Percentiles rank a stretch among this genome's conserved stretches.
Evolutionary conservation across 208 protist species (phyloP).

Genomic region (Angomonas deanei): DNA sequence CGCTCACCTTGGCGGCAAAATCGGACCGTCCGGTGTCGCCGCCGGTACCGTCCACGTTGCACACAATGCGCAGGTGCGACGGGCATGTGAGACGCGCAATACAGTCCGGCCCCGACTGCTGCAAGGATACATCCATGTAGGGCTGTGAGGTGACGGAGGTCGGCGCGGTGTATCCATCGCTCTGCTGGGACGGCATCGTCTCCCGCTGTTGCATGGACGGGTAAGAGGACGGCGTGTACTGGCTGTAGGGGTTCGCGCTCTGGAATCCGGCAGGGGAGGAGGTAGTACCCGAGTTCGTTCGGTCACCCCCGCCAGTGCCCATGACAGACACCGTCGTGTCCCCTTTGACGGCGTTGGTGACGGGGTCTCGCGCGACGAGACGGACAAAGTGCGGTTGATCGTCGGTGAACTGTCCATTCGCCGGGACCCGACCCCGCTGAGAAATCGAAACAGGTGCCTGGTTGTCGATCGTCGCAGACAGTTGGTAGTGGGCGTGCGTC

Average conservation of each 20-base stretch:
- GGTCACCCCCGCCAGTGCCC: slow-evolving; percentile 5
- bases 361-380: slow-evolving; percentile 47
- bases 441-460: slow-evolving; percentile 33
- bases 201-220: background rate
- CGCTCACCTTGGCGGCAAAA: slow-evolving; percentile 44
- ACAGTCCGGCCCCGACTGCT: slow-evolving; percentile 42
- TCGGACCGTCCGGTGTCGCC: slow-evolving; percentile 46
- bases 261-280: background rate
- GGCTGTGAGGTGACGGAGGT: slow-evolving; percentile 2
- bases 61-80: slow-evolving; percentile 55
- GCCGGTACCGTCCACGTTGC: slow-evolving; percentile 61
- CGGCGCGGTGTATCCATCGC: background rate
- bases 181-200: background rate
- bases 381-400: slow-evolving; percentile 42
- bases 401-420: slow-evolving; percentile 9
- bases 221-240: background rate
- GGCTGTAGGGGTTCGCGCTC: background rate
- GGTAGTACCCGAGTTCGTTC: background rate
- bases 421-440: slow-evolving; percentile 66
- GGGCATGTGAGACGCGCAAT: slow-evolving; percentile 46
- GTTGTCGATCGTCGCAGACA: slow-evolving; percentile 49
- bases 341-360: slow-evolving; percentile 26
- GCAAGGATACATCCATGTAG: slow-evolving; percentile 57
- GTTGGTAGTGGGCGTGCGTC: slow-evolving; percentile 29
- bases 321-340: slow-evolving; percentile 46